These are phyloP conservation scores for Aspergillus cavernicola DNA, from an alignment of 495 filamentous ascomycete species.

Conservation along the genomic window DNA sequence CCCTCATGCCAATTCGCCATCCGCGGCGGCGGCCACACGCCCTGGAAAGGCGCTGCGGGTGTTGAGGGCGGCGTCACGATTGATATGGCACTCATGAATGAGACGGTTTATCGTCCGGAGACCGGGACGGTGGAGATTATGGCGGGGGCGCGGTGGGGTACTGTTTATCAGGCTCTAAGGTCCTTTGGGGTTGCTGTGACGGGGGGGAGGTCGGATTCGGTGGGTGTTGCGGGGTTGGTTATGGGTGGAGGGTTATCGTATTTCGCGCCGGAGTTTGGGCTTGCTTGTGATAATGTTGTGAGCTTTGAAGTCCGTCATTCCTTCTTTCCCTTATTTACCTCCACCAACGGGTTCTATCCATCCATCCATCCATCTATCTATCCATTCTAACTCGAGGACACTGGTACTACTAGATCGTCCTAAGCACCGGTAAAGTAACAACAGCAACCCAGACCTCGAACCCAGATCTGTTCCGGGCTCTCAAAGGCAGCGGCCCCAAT, in stretches of 20 bases:
- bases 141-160: not conserved
- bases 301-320: constrained; percentile 9
- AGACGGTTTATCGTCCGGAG: constrained; percentile 36
- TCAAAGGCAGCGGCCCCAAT: constrained; percentile 48
- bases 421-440: constrained; percentile 9
- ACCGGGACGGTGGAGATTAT: constrained; percentile 26
- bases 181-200: constrained; percentile 42
- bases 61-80: constrained; percentile 34
- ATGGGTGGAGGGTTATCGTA: not conserved
- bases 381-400: not conserved
- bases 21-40: constrained; percentile 34
- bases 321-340: too few relatives aligned
- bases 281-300: not conserved
- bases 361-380: too few relatives aligned
- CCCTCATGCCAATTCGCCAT: constrained; percentile 29
- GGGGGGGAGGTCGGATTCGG: constrained; percentile 47
- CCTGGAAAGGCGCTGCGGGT: not conserved
- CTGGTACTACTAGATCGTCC: not conserved
- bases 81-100: constrained; percentile 41
- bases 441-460: constrained; percentile 10
- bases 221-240: constrained; percentile 52
- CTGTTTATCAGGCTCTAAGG: constrained; percentile 39
- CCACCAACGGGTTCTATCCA: too few relatives aligned
- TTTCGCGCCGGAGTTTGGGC: not conserved
- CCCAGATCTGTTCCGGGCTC: constrained; percentile 40